These are phyloP conservation scores for Sanghuangporus baumii DNA, from an alignment of 1,284 basidiomycete species.

Conservation along the genomic window DNA sequence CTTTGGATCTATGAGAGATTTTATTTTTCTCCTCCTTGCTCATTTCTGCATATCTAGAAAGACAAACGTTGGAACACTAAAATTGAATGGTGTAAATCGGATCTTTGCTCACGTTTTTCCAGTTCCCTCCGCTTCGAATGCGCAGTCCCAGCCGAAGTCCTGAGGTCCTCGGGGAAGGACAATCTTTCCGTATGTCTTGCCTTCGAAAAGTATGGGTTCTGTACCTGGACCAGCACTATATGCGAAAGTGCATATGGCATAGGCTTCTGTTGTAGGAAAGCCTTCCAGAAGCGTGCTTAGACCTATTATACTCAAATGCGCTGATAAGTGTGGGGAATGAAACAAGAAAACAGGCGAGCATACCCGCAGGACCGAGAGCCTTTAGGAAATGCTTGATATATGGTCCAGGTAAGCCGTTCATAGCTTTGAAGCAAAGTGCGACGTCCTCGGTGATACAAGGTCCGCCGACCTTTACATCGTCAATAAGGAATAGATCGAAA, in stretches of 20 bases:
- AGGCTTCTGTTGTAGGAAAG: slow-evolving; percentile 77
- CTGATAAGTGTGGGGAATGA: not conserved
- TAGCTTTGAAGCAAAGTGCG: slow-evolving; percentile 85
- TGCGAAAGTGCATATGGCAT: slow-evolving; percentile 94
- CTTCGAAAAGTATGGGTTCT: slow-evolving; percentile 88
- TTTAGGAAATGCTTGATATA: slow-evolving; percentile 94
- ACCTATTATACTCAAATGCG: slow-evolving; percentile 37
- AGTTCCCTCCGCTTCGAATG: slow-evolving; percentile 77
- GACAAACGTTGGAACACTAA: not conserved
- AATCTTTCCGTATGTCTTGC: slow-evolving; percentile 82
- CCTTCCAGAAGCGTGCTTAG: slow-evolving; percentile 84
- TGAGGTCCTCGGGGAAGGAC: slow-evolving; percentile 79
- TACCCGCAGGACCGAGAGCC: slow-evolving; percentile 73
- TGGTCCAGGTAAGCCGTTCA: slow-evolving; percentile 89
- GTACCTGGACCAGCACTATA: slow-evolving; percentile 81
- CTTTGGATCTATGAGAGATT: slow-evolving; percentile 87
- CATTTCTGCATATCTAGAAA: slow-evolving; percentile 91
- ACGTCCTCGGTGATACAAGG: slow-evolving; percentile 98
- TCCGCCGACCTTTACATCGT: slow-evolving; percentile 53
- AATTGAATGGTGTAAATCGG: not conserved
- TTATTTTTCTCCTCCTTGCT: slow-evolving; percentile 76
- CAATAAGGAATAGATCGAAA: not conserved
- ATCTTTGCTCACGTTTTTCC: slow-evolving; percentile 64
- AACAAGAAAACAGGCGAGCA: slow-evolving; percentile 15
- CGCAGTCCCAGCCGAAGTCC: slow-evolving; percentile 87